Conservation (phyloP, 768 basidiomycete genomes). For the Postia placenta region DNA sequence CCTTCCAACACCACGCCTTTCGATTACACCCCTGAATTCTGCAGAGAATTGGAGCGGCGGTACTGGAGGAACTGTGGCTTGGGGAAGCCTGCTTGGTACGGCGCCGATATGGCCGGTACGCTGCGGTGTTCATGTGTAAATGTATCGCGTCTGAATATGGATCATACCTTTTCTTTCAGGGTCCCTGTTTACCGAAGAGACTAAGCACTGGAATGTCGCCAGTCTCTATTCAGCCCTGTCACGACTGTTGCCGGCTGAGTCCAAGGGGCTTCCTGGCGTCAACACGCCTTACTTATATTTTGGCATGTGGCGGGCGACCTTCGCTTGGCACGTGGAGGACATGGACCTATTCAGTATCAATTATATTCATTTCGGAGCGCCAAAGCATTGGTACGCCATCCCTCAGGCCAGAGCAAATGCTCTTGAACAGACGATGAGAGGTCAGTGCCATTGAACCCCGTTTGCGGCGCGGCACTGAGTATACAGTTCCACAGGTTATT, state of each 20-base stretch:
- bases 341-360: slow-evolving; percentile 99
- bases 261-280: slow-evolving; percentile 82
- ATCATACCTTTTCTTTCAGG: slow-evolving; percentile 30
- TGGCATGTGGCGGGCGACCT: slow-evolving; percentile 99
- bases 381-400: slow-evolving; percentile 95
- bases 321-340: slow-evolving; percentile 99
- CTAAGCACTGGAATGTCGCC: slow-evolving; percentile 91
- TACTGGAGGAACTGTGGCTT: slow-evolving; percentile 92
- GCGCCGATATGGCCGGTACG: slow-evolving; percentile 89
- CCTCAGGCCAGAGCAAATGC: slow-evolving; percentile 79
- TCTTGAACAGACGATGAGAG: slow-evolving; percentile 87
- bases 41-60: slow-evolving; percentile 78
- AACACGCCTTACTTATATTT: slow-evolving; percentile 98
- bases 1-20: slow-evolving; percentile 62
- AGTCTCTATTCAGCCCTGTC: slow-evolving; percentile 81
- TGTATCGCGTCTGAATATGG: neutral
- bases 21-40: slow-evolving; percentile 88
- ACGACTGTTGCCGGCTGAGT: slow-evolving; percentile 63
- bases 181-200: slow-evolving; percentile 67
- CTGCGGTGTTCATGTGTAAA: neutral
- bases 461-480: neutral
- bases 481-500: slow-evolving; percentile 53
- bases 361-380: slow-evolving; percentile 97
- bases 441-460: slow-evolving; percentile 34
- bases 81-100: slow-evolving; percentile 94